phyloP scores from a whole-genome alignment of 495 filamentous ascomycete species.

The Pseudotulostoma volvatum region DNA sequence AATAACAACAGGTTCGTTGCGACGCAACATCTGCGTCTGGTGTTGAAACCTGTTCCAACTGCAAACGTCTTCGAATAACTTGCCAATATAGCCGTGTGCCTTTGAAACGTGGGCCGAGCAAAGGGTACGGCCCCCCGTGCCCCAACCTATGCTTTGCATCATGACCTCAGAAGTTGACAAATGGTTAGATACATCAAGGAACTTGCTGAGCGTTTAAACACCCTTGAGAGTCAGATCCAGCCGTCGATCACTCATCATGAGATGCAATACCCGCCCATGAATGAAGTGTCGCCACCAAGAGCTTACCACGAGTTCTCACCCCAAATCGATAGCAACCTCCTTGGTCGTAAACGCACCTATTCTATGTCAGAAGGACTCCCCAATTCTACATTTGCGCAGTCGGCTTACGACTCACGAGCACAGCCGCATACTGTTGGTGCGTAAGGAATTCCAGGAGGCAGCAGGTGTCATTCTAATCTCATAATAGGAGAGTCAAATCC shows the following conservation, averaged over 20 bases:
- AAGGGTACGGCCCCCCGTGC: constrained; percentile 47
- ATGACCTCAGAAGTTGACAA: constrained; percentile 10
- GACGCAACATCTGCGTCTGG: constrained; percentile 70
- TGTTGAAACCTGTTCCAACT: constrained; percentile 72
- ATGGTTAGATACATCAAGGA: constrained; percentile 78
- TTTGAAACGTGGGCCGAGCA: constrained; percentile 88
- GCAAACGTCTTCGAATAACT: constrained; percentile 54
- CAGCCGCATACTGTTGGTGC: constrained; percentile 5
- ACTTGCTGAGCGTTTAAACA: constrained; percentile 72
- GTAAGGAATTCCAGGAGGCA: background rate
- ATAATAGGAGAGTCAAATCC: constrained; percentile 2
- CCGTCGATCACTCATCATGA: constrained; percentile 30
- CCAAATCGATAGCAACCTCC: constrained; percentile 23
- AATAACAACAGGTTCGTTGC: constrained; percentile 55
- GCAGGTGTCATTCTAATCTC: no score
- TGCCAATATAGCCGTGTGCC: constrained; percentile 88
- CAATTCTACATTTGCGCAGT: constrained; percentile 29
- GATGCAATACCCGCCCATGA: constrained; percentile 31
- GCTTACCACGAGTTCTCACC: constrained; percentile 34
- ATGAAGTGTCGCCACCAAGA: constrained; percentile 27
- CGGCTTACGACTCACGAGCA: constrained; percentile 25
- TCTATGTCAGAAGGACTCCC: constrained; percentile 38
- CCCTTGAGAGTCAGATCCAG: constrained; percentile 55
- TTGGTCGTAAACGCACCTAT: constrained; percentile 38
- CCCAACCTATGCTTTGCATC: constrained; percentile 1